Base-by-base conservation (phyloP, 768 basidiomycete genomes). In the Boletus tomentosulus region DNA sequence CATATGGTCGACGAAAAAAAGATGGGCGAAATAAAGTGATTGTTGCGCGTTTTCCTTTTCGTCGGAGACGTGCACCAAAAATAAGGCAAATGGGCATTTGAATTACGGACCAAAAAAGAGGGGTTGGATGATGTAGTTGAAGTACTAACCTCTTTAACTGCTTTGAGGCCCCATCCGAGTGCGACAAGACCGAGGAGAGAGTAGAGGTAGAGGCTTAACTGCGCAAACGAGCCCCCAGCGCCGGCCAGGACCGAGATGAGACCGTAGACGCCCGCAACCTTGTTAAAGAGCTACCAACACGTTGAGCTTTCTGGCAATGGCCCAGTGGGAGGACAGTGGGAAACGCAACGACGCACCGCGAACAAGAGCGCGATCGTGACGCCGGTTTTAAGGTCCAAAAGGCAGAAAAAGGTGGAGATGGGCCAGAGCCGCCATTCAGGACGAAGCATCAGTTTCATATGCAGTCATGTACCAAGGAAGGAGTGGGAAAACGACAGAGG, bases 201-300 rank as follows among this genome's bases (percentile, higher is more conserved):
- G 75, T 99, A 99, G 19, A 94, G 77, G 71, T 98, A 98, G 66
- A 96, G 79, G 69, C 85, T 89, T 56, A 98, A 78, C 72, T 99
- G 97, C 0, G 88, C 85, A 60, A 93, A 84, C n/a, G 87, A 85
- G n/a, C 89, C 87, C n/a, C 90, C 92, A 30, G 90, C 87, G 19
- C 95, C 95, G 1, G 88, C 89, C 55, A 94, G 72, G 53, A 94
- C 81, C 6, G 94, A 95, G 54, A 99, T 86, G 53, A 99, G 81
- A 51, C 97, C 97, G 68, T 98, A 99, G 9, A 98, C 83, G 48
- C 97, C 96, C 19, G 97, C 95, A 46, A 95, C 96, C 74, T 99
- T 99, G 81, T 99, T 99, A 59, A 99, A 76, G 50, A 93, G 73
- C 89, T 90, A 63, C 25, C n/a, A 9, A 12, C 46, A 60, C 37